These are phyloP conservation scores for Talaromyces sp. DNA, from an alignment of 2,329 filamentous ascomycete genomes.

Conservation along the genomic window DNA sequence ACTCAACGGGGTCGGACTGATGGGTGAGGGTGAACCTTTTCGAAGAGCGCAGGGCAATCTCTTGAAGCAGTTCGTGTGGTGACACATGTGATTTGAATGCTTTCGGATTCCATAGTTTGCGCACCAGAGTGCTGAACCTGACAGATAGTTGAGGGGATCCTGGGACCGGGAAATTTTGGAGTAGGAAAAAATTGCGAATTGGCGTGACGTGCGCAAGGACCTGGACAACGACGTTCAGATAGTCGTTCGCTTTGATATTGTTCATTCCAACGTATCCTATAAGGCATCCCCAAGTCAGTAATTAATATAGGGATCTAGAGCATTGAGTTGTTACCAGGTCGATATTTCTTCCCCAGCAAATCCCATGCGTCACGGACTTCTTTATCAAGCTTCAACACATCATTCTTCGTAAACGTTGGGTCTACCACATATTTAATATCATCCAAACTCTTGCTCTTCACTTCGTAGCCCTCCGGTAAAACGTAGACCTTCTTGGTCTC, in stretches of 20 bases:
- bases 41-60: constrained; percentile 83
- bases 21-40: constrained; percentile 88
- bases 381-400: constrained; percentile 77
- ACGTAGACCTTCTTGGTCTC: constrained; percentile 54
- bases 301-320: constrained; percentile 5
- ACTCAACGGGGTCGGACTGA: constrained; percentile 94
- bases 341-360: constrained; percentile 78
- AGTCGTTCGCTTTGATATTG: constrained; percentile 99
- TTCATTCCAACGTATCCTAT: constrained; percentile 92
- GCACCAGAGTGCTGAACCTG: constrained; percentile 82
- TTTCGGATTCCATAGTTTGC: constrained; percentile 96
- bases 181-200: constrained; percentile 84
- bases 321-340: constrained; percentile 57
- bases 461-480: constrained; percentile 93
- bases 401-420: constrained; percentile 74
- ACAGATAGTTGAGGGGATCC: constrained; percentile 76
- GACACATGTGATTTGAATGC: constrained; percentile 97
- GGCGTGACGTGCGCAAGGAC: constrained; percentile 86
- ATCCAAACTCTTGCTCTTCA: constrained; percentile 88
- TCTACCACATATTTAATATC: constrained; percentile 99
- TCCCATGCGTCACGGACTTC: constrained; percentile 65
- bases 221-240: constrained; percentile 93
- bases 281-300: background rate
- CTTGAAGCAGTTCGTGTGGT: constrained; percentile 93
- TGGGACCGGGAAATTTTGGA: constrained; percentile 70